phyloP scores from a whole-genome alignment of 257 asterid species.

The Handroanthus guayacan region DNA sequence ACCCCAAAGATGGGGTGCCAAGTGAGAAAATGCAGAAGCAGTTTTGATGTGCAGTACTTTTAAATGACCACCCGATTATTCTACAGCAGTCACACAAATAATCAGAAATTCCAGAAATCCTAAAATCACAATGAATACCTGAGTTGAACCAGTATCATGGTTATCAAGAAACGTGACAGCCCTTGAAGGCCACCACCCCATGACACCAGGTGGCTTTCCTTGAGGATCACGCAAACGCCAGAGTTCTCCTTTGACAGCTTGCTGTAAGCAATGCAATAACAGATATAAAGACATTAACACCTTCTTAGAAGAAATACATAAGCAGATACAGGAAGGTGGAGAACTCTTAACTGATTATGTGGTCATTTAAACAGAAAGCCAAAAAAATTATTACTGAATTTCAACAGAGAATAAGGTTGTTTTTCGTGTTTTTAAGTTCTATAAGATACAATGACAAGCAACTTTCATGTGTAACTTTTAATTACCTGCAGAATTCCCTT shows the following conservation, averaged over 20 bases:
- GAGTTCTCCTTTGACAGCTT: slow-evolving; percentile 93
- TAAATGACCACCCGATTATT: slow-evolving; percentile 2
- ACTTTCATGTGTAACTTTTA: slow-evolving; percentile 1
- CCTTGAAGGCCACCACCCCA: slow-evolving; percentile 99
- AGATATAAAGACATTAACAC: slow-evolving; percentile 52
- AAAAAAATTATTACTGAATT: background rate
- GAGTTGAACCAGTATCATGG: slow-evolving; percentile 98
- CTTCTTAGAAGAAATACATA: slow-evolving; percentile 57
- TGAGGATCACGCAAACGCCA: slow-evolving; percentile 89
- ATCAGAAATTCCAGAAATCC: slow-evolving; percentile 2
- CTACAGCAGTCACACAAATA: background rate
- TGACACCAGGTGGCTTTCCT: slow-evolving; percentile 92
- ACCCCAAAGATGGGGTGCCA: slow-evolving; percentile 4
- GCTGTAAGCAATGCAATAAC: slow-evolving; percentile 47
- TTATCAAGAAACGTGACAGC: slow-evolving; percentile 92
- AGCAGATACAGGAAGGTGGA: slow-evolving; percentile 29
- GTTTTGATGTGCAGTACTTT: background rate
- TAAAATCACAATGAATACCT: slow-evolving; percentile 54
- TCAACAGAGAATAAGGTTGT: slow-evolving; percentile 5
- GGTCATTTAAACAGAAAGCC: slow-evolving; percentile 17
- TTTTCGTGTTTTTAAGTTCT: background rate
- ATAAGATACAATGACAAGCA: background rate
- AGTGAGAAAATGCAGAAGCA: background rate
- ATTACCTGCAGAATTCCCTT: slow-evolving; percentile 95
- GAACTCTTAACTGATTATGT: background rate